A percentile compares a stretch with the other conserved stretches of the same genome.
phyloP scores from a whole-genome alignment of 371 early-diverging fungal species.

The Apophysomyces elegans region DNA sequence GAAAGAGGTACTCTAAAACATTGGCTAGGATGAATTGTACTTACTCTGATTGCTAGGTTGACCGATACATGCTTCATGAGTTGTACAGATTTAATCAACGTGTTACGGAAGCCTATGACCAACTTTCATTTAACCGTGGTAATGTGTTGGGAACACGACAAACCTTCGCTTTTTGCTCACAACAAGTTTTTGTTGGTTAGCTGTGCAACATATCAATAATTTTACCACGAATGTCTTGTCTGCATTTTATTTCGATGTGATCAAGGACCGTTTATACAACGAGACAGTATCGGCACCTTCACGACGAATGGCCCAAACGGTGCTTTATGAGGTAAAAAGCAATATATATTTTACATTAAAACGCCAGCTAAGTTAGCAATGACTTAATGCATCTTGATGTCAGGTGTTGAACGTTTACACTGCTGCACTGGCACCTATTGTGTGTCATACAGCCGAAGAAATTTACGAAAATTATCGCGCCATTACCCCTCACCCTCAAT shows the following conservation, averaged over 20 bases:
- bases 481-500: slow-evolving; percentile 46
- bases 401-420: slow-evolving; percentile 69
- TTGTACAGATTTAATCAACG: slow-evolving; percentile 61
- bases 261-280: slow-evolving; percentile 85
- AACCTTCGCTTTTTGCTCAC: not conserved
- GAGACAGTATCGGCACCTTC: slow-evolving; percentile 36
- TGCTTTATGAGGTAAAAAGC: slow-evolving; percentile 64
- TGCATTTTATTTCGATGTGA: slow-evolving; percentile 82
- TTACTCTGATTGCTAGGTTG: slow-evolving; percentile 46
- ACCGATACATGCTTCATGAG: slow-evolving; percentile 74
- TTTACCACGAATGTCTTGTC: slow-evolving; percentile 76
- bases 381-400: too few relatives aligned
- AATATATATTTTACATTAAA: not conserved
- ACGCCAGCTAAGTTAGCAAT: not conserved
- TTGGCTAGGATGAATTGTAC: too few relatives aligned
- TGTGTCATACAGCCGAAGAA: slow-evolving; percentile 81
- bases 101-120: slow-evolving; percentile 65
- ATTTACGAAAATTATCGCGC: slow-evolving; percentile 68
- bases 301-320: slow-evolving; percentile 73
- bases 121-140: slow-evolving; percentile 73
- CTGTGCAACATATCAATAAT: slow-evolving; percentile 65
- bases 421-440: slow-evolving; percentile 68
- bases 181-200: slow-evolving; percentile 28
- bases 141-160: slow-evolving; percentile 2
- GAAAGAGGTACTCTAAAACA: slow-evolving; percentile 31